Base-by-base conservation (phyloP, 2,329 filamentous ascomycete genomes). In the Hypoxylon sp. region DNA sequence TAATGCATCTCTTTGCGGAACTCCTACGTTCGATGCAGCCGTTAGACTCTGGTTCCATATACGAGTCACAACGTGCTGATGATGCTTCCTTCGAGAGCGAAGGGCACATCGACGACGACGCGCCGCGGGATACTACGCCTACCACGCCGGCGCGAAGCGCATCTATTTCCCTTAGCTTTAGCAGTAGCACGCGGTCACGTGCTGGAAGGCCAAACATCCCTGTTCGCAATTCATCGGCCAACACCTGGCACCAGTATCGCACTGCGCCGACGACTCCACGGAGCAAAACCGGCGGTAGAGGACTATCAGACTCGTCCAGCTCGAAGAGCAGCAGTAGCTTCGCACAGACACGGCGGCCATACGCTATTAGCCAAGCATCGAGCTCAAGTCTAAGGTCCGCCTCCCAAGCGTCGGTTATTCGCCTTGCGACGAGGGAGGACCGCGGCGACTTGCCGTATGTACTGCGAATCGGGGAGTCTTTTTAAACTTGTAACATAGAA, bases 1-100 rank as follows among this genome's bases (percentile, higher is more conserved):
- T 98, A 31, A 98, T 98, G 93, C 87, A 89, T 62, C 84, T 92
- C 27, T 98, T 98, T 79, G 92, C 94, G 1, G 89, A 92, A 58
- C 83, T 98, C 0, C 82, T 98, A 13, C 88, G 92, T 57, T 87
- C 86, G 17, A 97, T 98, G 92, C 86, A 83, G 29, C 84, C 87
- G 0, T 81, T 93, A 2, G 84, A 91, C 64, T 81, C 86, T 0
- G 81, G 81, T 0, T 77, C 89, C 3, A 76, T 93, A 4, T 77
- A 79, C 27, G 72, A 70, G 11, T 59, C 72, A 10, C 66, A 65
- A 0, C 76, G 76, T 7, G 74, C 73, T n/a, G 75, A 76, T 15
- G 65, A 62, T 24, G 69, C 61, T 17, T 69, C 70, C 29, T 67
- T 60, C 21, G 72, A 72, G 27, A 70, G 74, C 39, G 73, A 75